Base-by-base conservation (phyloP, 1,139 yeast species). In the Yamadazyma spencermartinsiae region DNA sequence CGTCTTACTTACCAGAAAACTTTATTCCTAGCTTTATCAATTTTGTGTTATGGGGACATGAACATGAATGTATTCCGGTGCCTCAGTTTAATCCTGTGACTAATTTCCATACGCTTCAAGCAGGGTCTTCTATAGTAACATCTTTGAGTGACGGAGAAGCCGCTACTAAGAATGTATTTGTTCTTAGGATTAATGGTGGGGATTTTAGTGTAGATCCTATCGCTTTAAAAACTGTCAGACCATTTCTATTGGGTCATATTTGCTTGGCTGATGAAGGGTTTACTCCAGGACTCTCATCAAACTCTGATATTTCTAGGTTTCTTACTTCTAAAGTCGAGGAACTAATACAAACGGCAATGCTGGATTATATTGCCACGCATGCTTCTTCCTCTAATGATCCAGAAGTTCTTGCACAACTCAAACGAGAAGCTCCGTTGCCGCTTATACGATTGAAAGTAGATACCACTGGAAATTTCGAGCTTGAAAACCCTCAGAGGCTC, bases 21-120 rank as follows among this genome's bases (percentile, higher is more conserved):
- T 85, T 86, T 51, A 61, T 94, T 14, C 99, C 98, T 0, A 69
- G 74, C 13, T 90, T 90, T 55, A 55, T 92, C 37, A 87, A 92
- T 55, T 71, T 92, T 41, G 80, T 92, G 0, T 65, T 89, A 2
- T 92, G 99, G 99, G 99, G 98, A 8, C 99, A 92, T 59, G 99
- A 92, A 56, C 99, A 92, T 61, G 98, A 92, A 57, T 89, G 98
- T 54, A 72, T 84, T 6, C 87, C 92, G 1, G 79, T 77, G 45
- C 82, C 96, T 0, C 72, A 68, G 0, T 68, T 68, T 34, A 89
- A 88, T 54, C 75, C 85, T 0, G 76, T 76, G 16, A 80, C 80
- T 19, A 83, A 82, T 1, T 88, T 90, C 55, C 80, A 80, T 43
- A 89, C 90, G 0, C 69, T 94, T 32, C 96, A 90, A 57, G 95